Conservation (phyloP, 306 rosid species). For the Sechiopsis laciniata region DNA sequence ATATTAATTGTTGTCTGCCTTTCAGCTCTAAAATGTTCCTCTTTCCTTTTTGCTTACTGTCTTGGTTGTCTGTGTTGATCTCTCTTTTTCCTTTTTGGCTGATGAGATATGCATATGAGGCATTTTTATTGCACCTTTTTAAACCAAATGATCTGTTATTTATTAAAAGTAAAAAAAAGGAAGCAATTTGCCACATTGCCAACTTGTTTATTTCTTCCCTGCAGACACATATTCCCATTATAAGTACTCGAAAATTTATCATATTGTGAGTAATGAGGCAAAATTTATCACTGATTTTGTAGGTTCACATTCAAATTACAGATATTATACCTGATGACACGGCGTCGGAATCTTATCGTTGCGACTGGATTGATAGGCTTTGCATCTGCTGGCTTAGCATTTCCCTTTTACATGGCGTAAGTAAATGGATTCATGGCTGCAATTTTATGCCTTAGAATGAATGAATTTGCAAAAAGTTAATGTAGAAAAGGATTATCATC, state of each 20-base stretch:
- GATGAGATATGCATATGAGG: conserved; percentile 10
- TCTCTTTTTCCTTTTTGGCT: neutral
- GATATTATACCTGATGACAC: conserved; percentile 35
- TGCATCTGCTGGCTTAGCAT: conserved; percentile 71
- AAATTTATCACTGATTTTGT: conserved; percentile 17
- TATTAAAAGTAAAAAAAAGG: neutral
- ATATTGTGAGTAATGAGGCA: neutral
- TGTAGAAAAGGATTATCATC: neutral
- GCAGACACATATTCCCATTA: neutral
- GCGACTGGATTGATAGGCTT: conserved; percentile 63
- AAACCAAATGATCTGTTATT: neutral
- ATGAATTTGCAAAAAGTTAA: conserved; percentile 13
- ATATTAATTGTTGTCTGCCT: neutral
- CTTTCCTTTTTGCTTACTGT: neutral
- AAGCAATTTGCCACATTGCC: neutral
- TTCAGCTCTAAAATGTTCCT: neutral
- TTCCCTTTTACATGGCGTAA: conserved; percentile 98
- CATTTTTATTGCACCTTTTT: neutral
- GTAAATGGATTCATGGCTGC: conserved; percentile 21
- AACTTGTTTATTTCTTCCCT: conserved; percentile 1
- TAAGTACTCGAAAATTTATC: neutral
- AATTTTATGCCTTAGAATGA: conserved; percentile 2
- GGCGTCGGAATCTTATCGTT: conserved; percentile 53
- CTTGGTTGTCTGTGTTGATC: conserved; percentile 8
- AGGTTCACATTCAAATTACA: conserved; percentile 2